phyloP scores from a whole-genome alignment of 495 filamentous ascomycete genomes.

The Penicillium ochrochloron region DNA sequence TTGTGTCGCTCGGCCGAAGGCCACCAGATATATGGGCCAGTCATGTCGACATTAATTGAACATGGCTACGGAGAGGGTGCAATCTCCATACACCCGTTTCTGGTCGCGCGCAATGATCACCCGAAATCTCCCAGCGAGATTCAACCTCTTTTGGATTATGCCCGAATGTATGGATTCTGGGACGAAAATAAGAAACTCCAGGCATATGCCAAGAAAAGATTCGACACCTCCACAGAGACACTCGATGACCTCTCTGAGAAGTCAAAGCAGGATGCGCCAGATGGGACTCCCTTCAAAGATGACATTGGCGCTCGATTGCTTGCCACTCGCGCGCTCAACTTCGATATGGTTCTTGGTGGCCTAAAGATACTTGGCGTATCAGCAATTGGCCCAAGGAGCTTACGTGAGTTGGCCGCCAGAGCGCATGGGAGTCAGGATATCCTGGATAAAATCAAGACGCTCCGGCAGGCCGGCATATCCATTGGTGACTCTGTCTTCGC shows the following conservation, averaged over 20 bases:
- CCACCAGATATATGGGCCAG: slow-evolving; percentile 61
- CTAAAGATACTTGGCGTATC: slow-evolving; percentile 67
- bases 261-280: slow-evolving; percentile 13
- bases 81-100: slow-evolving; percentile 62
- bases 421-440: slow-evolving; percentile 59
- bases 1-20: slow-evolving; percentile 47
- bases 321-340: slow-evolving; percentile 67
- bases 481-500: slow-evolving; percentile 62
- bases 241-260: neutral
- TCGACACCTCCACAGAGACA: slow-evolving; percentile 11
- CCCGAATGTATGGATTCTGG: slow-evolving; percentile 37
- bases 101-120: slow-evolving; percentile 53
- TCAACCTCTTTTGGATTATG: slow-evolving; percentile 48
- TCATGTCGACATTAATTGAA: slow-evolving; percentile 61
- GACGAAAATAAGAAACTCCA: slow-evolving; percentile 30
- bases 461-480: slow-evolving; percentile 62
- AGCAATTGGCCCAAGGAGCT: slow-evolving; percentile 69
- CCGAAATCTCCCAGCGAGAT: slow-evolving; percentile 45
- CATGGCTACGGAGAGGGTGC: slow-evolving; percentile 54
- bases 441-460: slow-evolving; percentile 55
- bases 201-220: slow-evolving; percentile 32
- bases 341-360: slow-evolving; percentile 66
- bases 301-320: slow-evolving; percentile 71
- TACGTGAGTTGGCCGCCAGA: slow-evolving; percentile 71
- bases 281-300: slow-evolving; percentile 53